Evolutionary conservation across 208 protist genomes (phyloP).

Genomic region (Trypanosoma brucei): DNA sequence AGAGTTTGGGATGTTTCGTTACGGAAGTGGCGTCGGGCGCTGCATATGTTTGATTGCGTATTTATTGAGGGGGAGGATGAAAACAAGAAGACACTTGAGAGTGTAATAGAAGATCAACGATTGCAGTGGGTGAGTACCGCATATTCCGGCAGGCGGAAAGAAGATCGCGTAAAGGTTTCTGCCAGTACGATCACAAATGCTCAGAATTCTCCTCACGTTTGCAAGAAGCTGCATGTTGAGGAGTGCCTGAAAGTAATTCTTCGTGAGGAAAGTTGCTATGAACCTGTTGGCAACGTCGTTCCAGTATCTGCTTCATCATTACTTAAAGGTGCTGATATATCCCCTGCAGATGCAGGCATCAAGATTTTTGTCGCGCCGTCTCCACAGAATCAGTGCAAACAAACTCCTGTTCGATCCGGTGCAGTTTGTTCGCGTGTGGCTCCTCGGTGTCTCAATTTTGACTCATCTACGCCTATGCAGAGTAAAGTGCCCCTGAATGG

Average conservation of each 20-base stretch:
- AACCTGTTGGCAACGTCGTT: conserved; percentile 66
- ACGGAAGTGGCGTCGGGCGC: conserved; percentile 78
- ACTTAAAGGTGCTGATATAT: conserved; percentile 79
- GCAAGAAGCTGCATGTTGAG: conserved; percentile 61
- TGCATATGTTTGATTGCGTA: conserved; percentile 88
- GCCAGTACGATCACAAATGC: conserved; percentile 40
- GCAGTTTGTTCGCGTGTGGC: not conserved
- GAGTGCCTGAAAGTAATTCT: conserved; percentile 65
- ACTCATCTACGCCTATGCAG: conserved; percentile 5
- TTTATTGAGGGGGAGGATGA: conserved; percentile 78
- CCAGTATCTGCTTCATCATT: conserved; percentile 72
- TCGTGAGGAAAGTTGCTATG: conserved; percentile 55
- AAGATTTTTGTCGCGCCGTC: conserved; percentile 86
- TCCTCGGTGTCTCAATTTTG: conserved; percentile 8
- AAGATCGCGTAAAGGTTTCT: conserved; percentile 36
- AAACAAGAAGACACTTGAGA: conserved; percentile 21
- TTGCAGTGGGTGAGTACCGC: conserved; percentile 67
- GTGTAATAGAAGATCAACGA: conserved; percentile 66
- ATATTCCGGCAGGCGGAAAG: conserved; percentile 29
- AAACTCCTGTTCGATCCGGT: conserved; percentile 9
- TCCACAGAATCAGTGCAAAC: conserved; percentile 4
- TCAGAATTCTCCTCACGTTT: conserved; percentile 34
- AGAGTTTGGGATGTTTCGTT: conserved; percentile 78
- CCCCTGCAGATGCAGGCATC: conserved; percentile 71
- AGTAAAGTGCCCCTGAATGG: conserved; percentile 1